Evolutionary conservation across 768 basidiomycete genomes (phyloP).

Genomic region (Agrocybe praecox): DNA sequence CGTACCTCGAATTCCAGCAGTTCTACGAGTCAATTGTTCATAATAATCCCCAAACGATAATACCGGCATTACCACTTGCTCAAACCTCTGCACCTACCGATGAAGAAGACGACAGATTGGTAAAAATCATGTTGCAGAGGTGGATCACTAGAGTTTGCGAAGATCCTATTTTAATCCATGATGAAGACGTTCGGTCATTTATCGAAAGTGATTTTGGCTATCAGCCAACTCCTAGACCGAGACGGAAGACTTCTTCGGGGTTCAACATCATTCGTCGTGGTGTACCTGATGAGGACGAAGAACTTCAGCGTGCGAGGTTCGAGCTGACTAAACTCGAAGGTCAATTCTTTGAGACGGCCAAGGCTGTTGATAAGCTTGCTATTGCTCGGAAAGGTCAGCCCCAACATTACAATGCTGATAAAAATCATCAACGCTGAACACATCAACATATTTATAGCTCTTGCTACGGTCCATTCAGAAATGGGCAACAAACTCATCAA

Average conservation of each 20-base stretch:
- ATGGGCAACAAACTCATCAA: constrained; percentile 93
- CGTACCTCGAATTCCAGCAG: constrained; percentile 92
- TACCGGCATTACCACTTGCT: constrained; percentile 93
- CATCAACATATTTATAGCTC: constrained; percentile 44
- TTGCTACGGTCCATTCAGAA: constrained; percentile 80
- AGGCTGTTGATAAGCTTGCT: constrained; percentile 86
- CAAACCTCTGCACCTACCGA: constrained; percentile 97
- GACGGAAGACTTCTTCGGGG: constrained; percentile 71
- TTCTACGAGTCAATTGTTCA: constrained; percentile 90
- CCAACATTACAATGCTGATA: constrained; percentile 4
- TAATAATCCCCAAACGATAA: constrained; percentile 94
- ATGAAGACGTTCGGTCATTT: constrained; percentile 94
- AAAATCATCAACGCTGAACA: neutral
- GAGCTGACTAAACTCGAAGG: constrained; percentile 91
- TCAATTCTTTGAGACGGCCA: constrained; percentile 91
- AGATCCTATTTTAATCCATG: constrained; percentile 82
- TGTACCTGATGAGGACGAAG: constrained; percentile 94
- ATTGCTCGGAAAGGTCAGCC: constrained; percentile 72
- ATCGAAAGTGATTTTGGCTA: constrained; percentile 98
- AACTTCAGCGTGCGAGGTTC: constrained; percentile 85
- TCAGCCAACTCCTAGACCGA: constrained; percentile 78
- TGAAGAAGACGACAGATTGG: constrained; percentile 96
- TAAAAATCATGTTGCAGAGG: constrained; percentile 91
- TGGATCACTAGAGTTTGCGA: constrained; percentile 95
- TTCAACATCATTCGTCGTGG: constrained; percentile 78